Evolutionary conservation across 1,139 yeast species (phyloP), one percentile per base, ranked within the genome.

Genomic region (Kurtzmaniella quercitrusa): DNA sequence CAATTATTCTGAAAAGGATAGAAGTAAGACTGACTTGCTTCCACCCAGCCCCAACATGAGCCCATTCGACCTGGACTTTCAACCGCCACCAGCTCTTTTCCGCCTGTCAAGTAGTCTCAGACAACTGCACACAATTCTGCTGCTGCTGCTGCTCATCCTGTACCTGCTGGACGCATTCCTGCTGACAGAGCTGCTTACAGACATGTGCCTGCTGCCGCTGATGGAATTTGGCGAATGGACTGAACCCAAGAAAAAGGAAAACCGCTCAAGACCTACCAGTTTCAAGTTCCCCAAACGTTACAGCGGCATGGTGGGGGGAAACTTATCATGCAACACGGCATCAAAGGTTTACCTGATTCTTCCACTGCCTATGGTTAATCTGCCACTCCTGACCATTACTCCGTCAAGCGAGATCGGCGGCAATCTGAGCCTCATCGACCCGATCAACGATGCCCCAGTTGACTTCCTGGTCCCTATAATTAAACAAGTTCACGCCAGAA

Each of bases 381-480:
- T 72, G 14, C 74, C 75, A 15, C 55, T 67, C 38, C 59, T 68
- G 17, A 60, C 60, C 6, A 61, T 60, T 19, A 65, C 68, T 1
- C 70, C 71, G 1, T 52, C 59, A 16, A 57, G 67, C 3, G 64
- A 61, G 34, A 26, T 26, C n/a, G 57, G 63, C 3, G 44, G 49
- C 3, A 35, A 52, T 9, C 49, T 60, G 37, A 56, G 64, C 11
- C 53, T 66, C 20, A 57, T 65, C 39, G 73, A 69, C 49, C 70
- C 73, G 3, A 67, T 68, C 41, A 68, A 67, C 48, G 76, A 69
- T 45, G 53, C 71, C 9, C 74, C 75, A 11, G 72, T 68, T 39
- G 76, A 71, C 46, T 67, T 67, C 43, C 51, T 63, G 3, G 63
- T 66, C 19, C 66, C 69, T 3, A 50, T 19, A 5, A 20, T 36